Conservation (phyloP, 106 monocot genomes). For the Dactylorhiza incarnata region DNA sequence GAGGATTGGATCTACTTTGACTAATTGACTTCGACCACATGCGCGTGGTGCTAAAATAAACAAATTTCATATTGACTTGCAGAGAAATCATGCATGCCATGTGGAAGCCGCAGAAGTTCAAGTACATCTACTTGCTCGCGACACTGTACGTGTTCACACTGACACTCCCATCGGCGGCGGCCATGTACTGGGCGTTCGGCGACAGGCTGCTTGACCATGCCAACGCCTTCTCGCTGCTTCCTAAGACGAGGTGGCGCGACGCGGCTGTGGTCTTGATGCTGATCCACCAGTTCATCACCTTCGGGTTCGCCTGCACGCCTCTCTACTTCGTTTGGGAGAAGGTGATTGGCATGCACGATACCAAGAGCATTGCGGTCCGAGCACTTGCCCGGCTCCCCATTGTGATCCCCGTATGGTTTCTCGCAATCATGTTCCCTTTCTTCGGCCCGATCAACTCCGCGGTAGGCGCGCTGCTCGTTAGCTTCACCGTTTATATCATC, state of each 20-base stretch:
- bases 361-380: slow-evolving; percentile 44
- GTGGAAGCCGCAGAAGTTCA: slow-evolving; percentile 82
- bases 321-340: slow-evolving; percentile 89
- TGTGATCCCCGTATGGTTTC: slow-evolving; percentile 67
- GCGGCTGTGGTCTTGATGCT: slow-evolving; percentile 24
- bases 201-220: slow-evolving; percentile 54
- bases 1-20: no score
- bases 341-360: slow-evolving; percentile 63
- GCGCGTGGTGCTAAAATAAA: no score
- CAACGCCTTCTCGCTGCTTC: slow-evolving; percentile 50
- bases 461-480: slow-evolving; percentile 64
- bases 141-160: slow-evolving; percentile 67
- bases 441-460: slow-evolving; percentile 79
- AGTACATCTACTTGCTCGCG: slow-evolving; percentile 59
- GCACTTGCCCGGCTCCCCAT: slow-evolving; percentile 57
- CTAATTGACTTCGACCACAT: no score
- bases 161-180: slow-evolving; percentile 54
- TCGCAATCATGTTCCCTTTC: slow-evolving; percentile 77
- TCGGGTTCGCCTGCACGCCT: slow-evolving; percentile 73
- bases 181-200: slow-evolving; percentile 75
- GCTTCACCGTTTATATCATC: slow-evolving; percentile 75
- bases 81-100: slow-evolving; percentile 52
- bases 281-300: slow-evolving; percentile 58
- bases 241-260: slow-evolving; percentile 25
- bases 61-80: neutral